Evolutionary conservation across 2,329 filamentous ascomycete genomes (phyloP).

Genomic region (Tolypocladium nubicola): DNA sequence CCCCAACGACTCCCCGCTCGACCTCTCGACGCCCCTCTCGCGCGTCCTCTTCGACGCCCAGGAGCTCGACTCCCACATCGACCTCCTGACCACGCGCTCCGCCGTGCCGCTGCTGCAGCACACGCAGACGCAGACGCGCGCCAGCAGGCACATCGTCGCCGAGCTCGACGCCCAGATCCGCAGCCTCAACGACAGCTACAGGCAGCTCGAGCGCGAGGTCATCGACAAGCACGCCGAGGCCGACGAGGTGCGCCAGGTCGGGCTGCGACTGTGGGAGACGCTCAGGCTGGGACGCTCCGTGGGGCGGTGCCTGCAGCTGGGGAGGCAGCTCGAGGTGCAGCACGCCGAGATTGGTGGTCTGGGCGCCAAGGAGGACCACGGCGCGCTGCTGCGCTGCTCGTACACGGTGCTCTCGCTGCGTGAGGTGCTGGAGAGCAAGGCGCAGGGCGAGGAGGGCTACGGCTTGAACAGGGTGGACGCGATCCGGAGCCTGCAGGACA

Average conservation of each 20-base stretch:
- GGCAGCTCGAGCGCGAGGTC: slow-evolving; percentile 77
- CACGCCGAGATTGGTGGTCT: slow-evolving; percentile 48
- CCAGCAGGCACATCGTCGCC: slow-evolving; percentile 60
- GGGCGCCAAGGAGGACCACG: slow-evolving; percentile 57
- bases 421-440: slow-evolving; percentile 59
- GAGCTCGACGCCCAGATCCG: slow-evolving; percentile 73
- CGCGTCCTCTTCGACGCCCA: slow-evolving; percentile 93
- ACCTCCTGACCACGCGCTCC: slow-evolving; percentile 74
- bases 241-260: slow-evolving; percentile 68
- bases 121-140: slow-evolving; percentile 62
- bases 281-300: slow-evolving; percentile 68
- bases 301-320: slow-evolving; percentile 68
- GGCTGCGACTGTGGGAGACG: slow-evolving; percentile 70
- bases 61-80: slow-evolving; percentile 93
- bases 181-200: slow-evolving; percentile 74
- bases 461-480: slow-evolving; percentile 66
- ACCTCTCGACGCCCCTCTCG: slow-evolving; percentile 88
- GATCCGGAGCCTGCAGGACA: slow-evolving; percentile 58
- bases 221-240: slow-evolving; percentile 76
- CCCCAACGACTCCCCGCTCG: slow-evolving; percentile 75
- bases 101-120: slow-evolving; percentile 73
- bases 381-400: slow-evolving; percentile 70
- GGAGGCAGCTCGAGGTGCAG: slow-evolving; percentile 79
- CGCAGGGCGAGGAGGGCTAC: slow-evolving; percentile 62
- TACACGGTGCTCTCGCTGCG: slow-evolving; percentile 68